Percentiles rank a stretch among this genome's conserved stretches.
Conservation (phyloP, 495 filamentous ascomycete species). For the Durotheca rogersii region DNA sequence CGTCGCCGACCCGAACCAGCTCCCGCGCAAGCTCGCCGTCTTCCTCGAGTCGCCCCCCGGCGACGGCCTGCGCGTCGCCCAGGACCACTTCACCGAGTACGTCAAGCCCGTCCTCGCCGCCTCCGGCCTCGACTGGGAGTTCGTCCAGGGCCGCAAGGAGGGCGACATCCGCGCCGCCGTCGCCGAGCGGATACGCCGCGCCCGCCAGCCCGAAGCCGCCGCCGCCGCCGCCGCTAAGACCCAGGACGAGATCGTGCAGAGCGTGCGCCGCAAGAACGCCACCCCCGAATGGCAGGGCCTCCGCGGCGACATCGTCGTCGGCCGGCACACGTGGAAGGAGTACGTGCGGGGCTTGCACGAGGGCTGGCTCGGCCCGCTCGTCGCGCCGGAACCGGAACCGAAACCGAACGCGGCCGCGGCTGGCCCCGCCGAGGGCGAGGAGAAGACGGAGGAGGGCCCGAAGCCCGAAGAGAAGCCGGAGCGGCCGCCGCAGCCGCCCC, state of each 20-base stretch:
- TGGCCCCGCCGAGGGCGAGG: constrained; percentile 41
- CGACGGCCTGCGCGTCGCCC: constrained; percentile 75
- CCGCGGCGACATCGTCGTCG: constrained; percentile 82
- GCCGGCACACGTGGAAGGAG: constrained; percentile 95
- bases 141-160: constrained; percentile 84
- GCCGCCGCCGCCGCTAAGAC: constrained; percentile 43
- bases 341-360: constrained; percentile 92
- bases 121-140: constrained; percentile 90
- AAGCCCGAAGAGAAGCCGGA: constrained; percentile 42
- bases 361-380: constrained; percentile 88
- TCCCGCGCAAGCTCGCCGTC: constrained; percentile 84
- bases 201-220: constrained; percentile 49
- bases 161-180: constrained; percentile 81
- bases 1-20: constrained; percentile 60
- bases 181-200: constrained; percentile 76
- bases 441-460: constrained; percentile 45
- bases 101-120: constrained; percentile 91
- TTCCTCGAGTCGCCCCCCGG: constrained; percentile 83
- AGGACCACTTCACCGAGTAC: constrained; percentile 94
- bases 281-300: constrained; percentile 70
- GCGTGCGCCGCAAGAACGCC: constrained; percentile 58
- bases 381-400: constrained; percentile 33
- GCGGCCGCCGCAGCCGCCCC: constrained; percentile 52
- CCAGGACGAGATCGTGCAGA: constrained; percentile 58
- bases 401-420: constrained; percentile 34